Percentiles rank a stretch among this genome's conserved stretches.
Conservation (phyloP, 768 basidiomycete genomes). For the Suillus sp. region DNA sequence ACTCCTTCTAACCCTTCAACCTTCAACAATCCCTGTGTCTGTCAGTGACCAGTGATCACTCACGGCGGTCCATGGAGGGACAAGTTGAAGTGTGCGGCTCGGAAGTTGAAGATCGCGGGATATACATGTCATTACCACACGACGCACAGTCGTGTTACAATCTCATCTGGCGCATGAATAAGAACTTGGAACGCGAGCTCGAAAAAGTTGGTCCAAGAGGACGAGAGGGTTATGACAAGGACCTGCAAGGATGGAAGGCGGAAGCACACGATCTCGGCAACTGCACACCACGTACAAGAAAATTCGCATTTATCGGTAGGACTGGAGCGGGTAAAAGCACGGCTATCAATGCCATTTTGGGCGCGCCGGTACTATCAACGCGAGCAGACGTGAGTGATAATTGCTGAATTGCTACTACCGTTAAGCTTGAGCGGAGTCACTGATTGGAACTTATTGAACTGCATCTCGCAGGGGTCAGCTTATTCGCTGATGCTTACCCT, state of each 20-base stretch:
- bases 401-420: background rate
- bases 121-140: background rate
- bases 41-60: background rate
- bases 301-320: background rate
- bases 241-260: background rate
- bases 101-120: background rate
- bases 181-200: background rate
- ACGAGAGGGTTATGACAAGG: background rate
- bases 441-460: background rate
- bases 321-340: slow-evolving; percentile 2
- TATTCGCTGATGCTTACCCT: background rate
- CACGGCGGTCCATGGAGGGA: background rate
- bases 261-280: background rate
- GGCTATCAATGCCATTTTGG: slow-evolving; percentile 1
- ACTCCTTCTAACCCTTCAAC: background rate
- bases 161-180: background rate
- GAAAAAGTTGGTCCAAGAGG: background rate
- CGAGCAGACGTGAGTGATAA: background rate
- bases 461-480: background rate
- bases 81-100: background rate
- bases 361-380: background rate
- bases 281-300: background rate
- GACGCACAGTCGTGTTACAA: background rate
- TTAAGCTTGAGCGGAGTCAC: background rate
- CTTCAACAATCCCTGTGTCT: background rate